Evolutionary conservation across 2,329 filamentous ascomycete species (phyloP).

Genomic region (Penicillium sp.): DNA sequence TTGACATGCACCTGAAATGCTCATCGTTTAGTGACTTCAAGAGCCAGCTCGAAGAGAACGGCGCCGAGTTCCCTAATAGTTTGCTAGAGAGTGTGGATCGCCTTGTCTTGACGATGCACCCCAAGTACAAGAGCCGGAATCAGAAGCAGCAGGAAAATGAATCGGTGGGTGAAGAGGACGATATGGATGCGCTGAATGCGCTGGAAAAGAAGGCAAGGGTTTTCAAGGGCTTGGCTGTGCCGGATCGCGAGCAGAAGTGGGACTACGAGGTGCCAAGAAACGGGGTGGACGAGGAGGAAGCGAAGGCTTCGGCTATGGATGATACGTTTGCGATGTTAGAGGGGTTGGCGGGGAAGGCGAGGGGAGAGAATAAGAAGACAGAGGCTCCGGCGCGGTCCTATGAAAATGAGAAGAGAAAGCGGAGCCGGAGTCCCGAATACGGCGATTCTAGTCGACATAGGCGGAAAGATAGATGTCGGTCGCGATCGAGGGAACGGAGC

Average conservation of each 20-base stretch:
- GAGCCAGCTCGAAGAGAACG: constrained; percentile 73
- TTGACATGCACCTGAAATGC: constrained; percentile 83
- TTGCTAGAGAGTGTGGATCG: constrained; percentile 91
- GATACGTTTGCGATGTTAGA: constrained; percentile 94
- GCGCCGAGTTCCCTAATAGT: constrained; percentile 82
- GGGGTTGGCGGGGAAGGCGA: constrained; percentile 72
- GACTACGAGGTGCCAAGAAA: constrained; percentile 54
- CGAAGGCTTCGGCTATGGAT: constrained; percentile 73
- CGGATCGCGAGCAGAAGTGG: constrained; percentile 71
- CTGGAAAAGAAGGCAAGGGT: constrained; percentile 77
- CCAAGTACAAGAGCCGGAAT: constrained; percentile 70
- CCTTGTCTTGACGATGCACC: constrained; percentile 86
- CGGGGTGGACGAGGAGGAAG: constrained; percentile 39
- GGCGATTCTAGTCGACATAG: constrained; percentile 56
- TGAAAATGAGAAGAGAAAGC: constrained; percentile 52
- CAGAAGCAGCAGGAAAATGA: constrained; percentile 31
- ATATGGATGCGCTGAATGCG: constrained; percentile 48
- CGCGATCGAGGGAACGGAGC: constrained; percentile 59
- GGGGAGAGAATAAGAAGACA: constrained; percentile 28
- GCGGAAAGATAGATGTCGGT: constrained; percentile 50
- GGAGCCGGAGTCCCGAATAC: constrained; percentile 58
- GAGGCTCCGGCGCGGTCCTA: constrained; percentile 34
- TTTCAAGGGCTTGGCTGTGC: constrained; percentile 88
- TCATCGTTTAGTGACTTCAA: constrained; percentile 74
- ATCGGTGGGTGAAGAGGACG: constrained; percentile 41